phyloP scores from a whole-genome alignment of 176 grass and related monocot species.

The Carex parvula region DNA sequence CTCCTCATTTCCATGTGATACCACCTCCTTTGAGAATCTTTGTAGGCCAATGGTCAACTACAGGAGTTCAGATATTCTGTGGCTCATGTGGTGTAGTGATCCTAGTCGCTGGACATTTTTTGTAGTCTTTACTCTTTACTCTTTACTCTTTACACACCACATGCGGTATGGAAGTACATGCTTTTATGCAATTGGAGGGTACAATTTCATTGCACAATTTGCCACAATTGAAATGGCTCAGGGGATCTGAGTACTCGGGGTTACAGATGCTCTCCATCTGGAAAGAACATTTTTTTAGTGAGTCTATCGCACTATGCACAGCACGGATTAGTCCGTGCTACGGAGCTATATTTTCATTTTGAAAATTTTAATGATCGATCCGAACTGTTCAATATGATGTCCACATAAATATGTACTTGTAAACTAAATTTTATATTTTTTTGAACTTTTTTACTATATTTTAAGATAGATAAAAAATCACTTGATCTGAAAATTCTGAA shows the following conservation, averaged over 20 bases:
- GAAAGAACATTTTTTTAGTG: background rate
- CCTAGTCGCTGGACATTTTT: background rate
- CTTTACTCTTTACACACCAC: background rate
- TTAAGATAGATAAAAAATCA: too few relatives aligned
- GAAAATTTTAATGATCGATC: too few relatives aligned
- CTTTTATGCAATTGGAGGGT: background rate
- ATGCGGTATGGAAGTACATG: background rate
- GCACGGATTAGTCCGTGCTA: too few relatives aligned
- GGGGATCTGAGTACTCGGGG: background rate
- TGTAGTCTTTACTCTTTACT: background rate
- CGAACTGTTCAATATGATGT: too few relatives aligned
- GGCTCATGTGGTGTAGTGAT: background rate
- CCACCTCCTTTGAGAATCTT: slow-evolving; percentile 22
- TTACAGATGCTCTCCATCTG: background rate
- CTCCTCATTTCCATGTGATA: background rate
- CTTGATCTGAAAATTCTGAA: too few relatives aligned
- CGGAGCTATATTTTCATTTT: too few relatives aligned
- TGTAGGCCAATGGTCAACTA: background rate
- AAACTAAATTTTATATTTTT: too few relatives aligned
- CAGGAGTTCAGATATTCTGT: background rate
- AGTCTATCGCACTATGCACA: too few relatives aligned
- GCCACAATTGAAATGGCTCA: background rate
- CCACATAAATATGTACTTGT: too few relatives aligned
- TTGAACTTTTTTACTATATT: too few relatives aligned
- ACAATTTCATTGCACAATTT: background rate